Conservation (phyloP, 257 asterid species). For the Cordia subcordata region DNA sequence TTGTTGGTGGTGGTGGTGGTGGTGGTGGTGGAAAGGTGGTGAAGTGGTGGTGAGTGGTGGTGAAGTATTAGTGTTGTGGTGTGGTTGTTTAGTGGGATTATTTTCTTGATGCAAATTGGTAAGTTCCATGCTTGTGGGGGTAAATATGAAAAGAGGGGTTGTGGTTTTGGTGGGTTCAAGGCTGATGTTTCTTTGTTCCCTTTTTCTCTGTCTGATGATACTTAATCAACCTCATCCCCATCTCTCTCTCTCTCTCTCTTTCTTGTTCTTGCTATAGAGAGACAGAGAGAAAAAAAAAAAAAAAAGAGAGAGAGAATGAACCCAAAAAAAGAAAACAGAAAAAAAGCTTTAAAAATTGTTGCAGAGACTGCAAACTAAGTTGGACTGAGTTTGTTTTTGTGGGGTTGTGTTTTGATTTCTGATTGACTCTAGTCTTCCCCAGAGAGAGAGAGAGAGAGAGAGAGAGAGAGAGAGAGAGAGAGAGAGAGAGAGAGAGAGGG, state of each 20-base stretch:
- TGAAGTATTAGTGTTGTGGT: constrained; percentile 9
- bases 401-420: constrained; percentile 29
- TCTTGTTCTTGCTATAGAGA: constrained; percentile 18
- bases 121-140: constrained; percentile 51
- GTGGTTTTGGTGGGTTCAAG: constrained; percentile 49
- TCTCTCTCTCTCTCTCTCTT: constrained; percentile 16
- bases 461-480: neutral
- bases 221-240: constrained; percentile 22
- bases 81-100: constrained; percentile 15
- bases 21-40: constrained; percentile 33
- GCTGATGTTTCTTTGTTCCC: constrained; percentile 25
- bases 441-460: neutral
- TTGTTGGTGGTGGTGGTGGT: constrained; percentile 20
- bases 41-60: constrained; percentile 23
- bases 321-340: constrained; percentile 12
- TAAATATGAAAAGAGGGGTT: constrained; percentile 33
- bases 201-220: constrained; percentile 23
- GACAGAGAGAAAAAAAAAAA: constrained; percentile 17
- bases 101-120: constrained; percentile 41
- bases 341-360: neutral
- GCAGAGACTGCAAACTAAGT: constrained; percentile 26
- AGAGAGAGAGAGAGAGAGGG: no score
- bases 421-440: constrained; percentile 41
- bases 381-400: constrained; percentile 23
- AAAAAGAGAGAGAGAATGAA: neutral